Base-by-base conservation (phyloP, 495 filamentous ascomycete genomes). In the Penicillium cosmopolitanum region DNA sequence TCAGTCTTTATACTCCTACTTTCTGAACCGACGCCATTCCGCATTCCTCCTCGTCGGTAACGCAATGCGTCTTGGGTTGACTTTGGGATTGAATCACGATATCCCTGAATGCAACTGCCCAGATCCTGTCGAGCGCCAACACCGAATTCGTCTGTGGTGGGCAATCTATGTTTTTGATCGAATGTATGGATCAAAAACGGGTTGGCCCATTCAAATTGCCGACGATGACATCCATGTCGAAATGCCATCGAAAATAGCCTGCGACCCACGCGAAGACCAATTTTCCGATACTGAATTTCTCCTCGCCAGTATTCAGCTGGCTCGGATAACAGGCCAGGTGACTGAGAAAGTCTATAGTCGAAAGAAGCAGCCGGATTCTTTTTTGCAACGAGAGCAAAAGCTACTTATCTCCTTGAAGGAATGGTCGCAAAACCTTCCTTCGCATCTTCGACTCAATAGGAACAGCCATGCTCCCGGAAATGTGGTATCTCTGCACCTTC, bases 151-250 rank as follows among this genome's bases (percentile, higher is more conserved):
- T 7, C 53, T 74, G 3, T 74, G 67, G 67, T 72, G 71, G 71
- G 62, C 67, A 21, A 66, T 70, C 0, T 76, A 76, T 51, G 65
- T 70, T 2, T 70, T 70, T 16, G 73, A 76, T 54, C 63, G 73
- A 31, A 72, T 74, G 63, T 74, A 62, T 35, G 63, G 66, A 5
- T 67, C 70, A 1, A 74, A 72, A 40, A 59, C 67, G 10, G 73
- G 72, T 2, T 71, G 66, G 53, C 72, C 73, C 1, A 43, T 65
- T 9, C 61, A 70, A 10, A 68, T 76, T 19, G 47, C 55, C 3
- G 72, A 76, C 23, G 68, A 69, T 2, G 70, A 74, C 36, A 73
- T 76, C 23, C 33, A 70, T 19, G 70, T 76, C 19, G 61, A 66
- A 19, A 60, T 76, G 57, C 72, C 73, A 9, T 64, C 66, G 2